Evolutionary conservation across 2,329 filamentous ascomycete genomes (phyloP).

Genomic region (Hymenoscyphus infarciens): DNA sequence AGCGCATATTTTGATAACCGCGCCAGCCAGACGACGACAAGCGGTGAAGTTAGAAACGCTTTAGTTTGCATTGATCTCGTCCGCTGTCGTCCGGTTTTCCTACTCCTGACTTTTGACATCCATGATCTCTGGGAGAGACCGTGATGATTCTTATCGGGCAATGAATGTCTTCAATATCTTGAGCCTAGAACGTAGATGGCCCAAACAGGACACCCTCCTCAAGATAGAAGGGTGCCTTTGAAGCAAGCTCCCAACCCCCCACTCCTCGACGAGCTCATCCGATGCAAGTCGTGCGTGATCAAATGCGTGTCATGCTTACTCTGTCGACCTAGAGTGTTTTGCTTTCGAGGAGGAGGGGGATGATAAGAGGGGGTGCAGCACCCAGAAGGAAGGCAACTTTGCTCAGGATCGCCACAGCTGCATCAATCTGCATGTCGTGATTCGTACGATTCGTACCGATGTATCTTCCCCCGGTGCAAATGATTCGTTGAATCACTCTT

Average conservation of each 20-base stretch:
- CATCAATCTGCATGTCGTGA: constrained; percentile 8
- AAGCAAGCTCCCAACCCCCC: not conserved
- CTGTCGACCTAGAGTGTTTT: not conserved
- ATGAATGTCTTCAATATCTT: not conserved
- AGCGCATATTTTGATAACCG: constrained; percentile 6
- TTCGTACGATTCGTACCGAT: constrained; percentile 7
- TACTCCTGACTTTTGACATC: not conserved
- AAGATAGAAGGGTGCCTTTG: not conserved
- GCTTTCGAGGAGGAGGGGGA: not conserved
- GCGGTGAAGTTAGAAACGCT: not conserved
- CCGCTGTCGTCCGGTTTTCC: not conserved
- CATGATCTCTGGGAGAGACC: not conserved
- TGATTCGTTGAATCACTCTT: constrained; percentile 6
- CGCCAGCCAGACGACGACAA: constrained; percentile 2
- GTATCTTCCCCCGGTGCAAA: not conserved
- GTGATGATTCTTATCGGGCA: not conserved
- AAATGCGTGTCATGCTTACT: constrained; percentile 9
- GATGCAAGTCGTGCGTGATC: constrained; percentile 1
- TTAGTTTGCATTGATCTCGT: not conserved
- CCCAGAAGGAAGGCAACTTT: too few relatives aligned
- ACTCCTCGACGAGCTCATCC: not conserved
- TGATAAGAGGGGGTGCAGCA: not conserved
- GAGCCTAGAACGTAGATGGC: constrained; percentile 4
- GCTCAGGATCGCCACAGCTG: not conserved
- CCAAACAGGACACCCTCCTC: not conserved